phyloP scores from a whole-genome alignment of 2,329 filamentous ascomycete species.

The Nigrospora oryzae region DNA sequence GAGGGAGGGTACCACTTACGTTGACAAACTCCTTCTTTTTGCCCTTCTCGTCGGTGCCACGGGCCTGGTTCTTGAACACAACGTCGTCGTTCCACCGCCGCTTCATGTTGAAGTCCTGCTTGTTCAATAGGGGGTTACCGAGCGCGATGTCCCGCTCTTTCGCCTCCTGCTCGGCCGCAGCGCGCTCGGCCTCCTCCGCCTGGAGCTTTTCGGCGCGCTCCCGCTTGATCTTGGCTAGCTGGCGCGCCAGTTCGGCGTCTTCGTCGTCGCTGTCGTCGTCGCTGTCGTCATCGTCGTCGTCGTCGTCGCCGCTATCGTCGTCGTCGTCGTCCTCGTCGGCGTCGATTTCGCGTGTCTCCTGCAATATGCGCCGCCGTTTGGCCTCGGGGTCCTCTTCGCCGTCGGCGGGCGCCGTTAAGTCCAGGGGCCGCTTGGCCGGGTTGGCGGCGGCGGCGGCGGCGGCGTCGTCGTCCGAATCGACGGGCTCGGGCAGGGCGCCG shows the following conservation, averaged over 20 bases:
- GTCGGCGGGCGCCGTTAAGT: conserved; percentile 30
- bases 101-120: conserved; percentile 83
- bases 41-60: conserved; percentile 85
- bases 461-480: conserved; percentile 34
- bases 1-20: conserved; percentile 38
- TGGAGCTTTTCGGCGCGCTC: conserved; percentile 77
- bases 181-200: conserved; percentile 71
- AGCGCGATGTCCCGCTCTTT: conserved; percentile 82
- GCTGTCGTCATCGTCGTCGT: conserved; percentile 26
- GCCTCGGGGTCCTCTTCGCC: conserved; percentile 64
- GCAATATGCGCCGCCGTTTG: conserved; percentile 79
- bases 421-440: conserved; percentile 56
- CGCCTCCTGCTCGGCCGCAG: conserved; percentile 73
- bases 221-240: conserved; percentile 87
- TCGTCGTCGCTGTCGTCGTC: conserved; percentile 57
- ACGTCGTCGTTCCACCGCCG: conserved; percentile 94
- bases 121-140: conserved; percentile 88
- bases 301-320: conserved; percentile 47
- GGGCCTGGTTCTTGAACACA: conserved; percentile 97
- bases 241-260: conserved; percentile 83
- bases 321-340: conserved; percentile 61
- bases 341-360: conserved; percentile 82
- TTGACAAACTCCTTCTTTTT: conserved; percentile 95
- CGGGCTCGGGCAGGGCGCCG: conserved; percentile 33
- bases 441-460: conserved; percentile 23